phyloP scores from a whole-genome alignment of 2,329 filamentous ascomycete species.

The Scytalidium lignicola region DNA sequence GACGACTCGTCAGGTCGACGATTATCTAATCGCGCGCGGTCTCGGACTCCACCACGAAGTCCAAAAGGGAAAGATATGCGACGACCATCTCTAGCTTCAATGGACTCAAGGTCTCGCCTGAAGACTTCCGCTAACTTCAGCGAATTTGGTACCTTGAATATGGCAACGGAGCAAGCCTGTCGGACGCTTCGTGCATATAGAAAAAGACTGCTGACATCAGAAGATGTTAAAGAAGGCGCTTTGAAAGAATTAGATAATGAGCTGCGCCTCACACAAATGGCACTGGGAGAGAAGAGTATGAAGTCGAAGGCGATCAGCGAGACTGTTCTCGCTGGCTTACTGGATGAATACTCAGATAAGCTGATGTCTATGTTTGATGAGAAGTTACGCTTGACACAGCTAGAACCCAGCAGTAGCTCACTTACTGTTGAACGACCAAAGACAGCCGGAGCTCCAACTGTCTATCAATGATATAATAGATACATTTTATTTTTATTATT shows the following conservation, averaged over 20 bases:
- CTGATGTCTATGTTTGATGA: slow-evolving; percentile 68
- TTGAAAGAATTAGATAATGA: slow-evolving; percentile 62
- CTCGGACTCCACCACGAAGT: slow-evolving; percentile 24
- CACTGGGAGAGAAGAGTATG: slow-evolving; percentile 36
- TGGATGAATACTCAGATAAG: slow-evolving; percentile 72
- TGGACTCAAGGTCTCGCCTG: slow-evolving; percentile 44
- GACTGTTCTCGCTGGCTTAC: slow-evolving; percentile 54
- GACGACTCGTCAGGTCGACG: slow-evolving; percentile 20
- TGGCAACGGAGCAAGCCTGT: slow-evolving; percentile 60
- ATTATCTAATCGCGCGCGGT: slow-evolving; percentile 17
- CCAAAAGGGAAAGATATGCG: slow-evolving; percentile 30
- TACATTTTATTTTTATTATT: not conserved
- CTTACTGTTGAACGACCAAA: slow-evolving; percentile 14
- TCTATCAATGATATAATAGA: not conserved
- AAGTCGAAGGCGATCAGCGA: slow-evolving; percentile 47
- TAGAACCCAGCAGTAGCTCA: slow-evolving; percentile 8
- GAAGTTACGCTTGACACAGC: slow-evolving; percentile 49
- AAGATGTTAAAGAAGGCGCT: slow-evolving; percentile 50
- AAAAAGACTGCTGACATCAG: slow-evolving; percentile 53
- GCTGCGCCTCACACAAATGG: slow-evolving; percentile 56
- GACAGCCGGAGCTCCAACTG: slow-evolving; percentile 15
- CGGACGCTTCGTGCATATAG: slow-evolving; percentile 57
- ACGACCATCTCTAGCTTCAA: slow-evolving; percentile 49
- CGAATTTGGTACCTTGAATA: slow-evolving; percentile 50
- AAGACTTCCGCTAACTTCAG: slow-evolving; percentile 38